A percentile compares a stretch with the other conserved stretches of the same genome.
Evolutionary conservation across 148 eudicot species (phyloP).

Genomic region (Rhododendron molle): DNA sequence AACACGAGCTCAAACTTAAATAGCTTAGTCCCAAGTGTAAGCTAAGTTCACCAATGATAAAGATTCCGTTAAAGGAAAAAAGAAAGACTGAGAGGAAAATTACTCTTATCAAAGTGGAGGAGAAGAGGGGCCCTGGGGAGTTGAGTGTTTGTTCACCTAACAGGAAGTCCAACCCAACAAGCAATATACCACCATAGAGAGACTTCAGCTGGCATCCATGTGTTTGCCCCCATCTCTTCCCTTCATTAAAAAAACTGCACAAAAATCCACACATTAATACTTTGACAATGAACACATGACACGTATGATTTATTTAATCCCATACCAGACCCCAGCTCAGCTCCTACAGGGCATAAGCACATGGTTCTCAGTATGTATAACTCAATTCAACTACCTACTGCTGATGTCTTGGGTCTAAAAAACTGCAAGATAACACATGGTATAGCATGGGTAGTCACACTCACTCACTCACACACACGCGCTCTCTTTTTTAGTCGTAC

Average conservation of each 20-base stretch:
- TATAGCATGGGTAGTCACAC: not conserved
- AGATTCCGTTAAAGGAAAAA: not conserved
- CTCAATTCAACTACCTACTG: not conserved
- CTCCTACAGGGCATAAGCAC: not conserved
- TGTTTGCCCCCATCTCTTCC: not conserved
- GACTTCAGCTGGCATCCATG: not conserved
- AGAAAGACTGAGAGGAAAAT: not conserved
- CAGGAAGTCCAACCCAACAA: constrained; percentile 9
- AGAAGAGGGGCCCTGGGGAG: not conserved
- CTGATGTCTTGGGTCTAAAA: not conserved
- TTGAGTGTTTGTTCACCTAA: constrained; percentile 18
- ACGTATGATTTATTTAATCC: not conserved
- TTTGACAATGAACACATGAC: not conserved
- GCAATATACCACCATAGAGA: not conserved
- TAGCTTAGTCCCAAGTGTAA: not conserved
- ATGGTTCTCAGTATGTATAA: not conserved
- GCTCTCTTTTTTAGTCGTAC: not conserved
- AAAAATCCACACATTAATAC: not conserved
- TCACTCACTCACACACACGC: not conserved
- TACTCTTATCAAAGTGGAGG: not conserved
- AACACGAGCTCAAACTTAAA: not conserved
- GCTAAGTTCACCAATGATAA: not conserved
- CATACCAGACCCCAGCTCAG: not conserved
- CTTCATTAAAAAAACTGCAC: not conserved
- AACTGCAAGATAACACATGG: not conserved